Evolutionary conservation across 1,139 yeast species (phyloP), one percentile per base, ranked within the genome.

Genomic region (Pichia norvegensis): DNA sequence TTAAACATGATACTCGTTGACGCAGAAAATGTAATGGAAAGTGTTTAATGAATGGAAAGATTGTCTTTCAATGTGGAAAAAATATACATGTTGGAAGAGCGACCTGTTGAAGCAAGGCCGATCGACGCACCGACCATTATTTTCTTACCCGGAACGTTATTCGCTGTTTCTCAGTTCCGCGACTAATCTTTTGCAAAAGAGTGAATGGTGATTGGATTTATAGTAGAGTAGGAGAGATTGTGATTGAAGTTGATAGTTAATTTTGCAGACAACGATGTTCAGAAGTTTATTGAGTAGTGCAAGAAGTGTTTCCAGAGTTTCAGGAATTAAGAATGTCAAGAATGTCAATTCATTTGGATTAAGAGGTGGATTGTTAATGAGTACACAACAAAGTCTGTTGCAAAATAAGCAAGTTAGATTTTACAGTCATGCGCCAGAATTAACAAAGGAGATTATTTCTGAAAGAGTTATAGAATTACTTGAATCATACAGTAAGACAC

Each of bases 391-490:
- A 31, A 31, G 11, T 16, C 13, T 16, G 16, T 38, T 38, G 4
- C 37, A 42, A 36, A 40, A 31, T 10, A 46, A 41, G 20, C 55
- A 48, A 43, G 43, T 66, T 41, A 73, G 83, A 65, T 63, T 59
- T 48, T 82, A 81, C 66, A 78, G 85, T 40, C 75, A 74, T 40
- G 79, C 78, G 58, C 84, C 88, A 50, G 73, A 77, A 33, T 70
- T 85, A 59, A 76, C 85, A 46, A 78, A 79, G 64, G 85, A 81
- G 35, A 74, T 81, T 45, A 85, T 88, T 51, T 78, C 76, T 62
- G 82, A 79, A 64, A 78, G 96, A 69, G 76, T 86, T 55, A 65
- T 85, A 53, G 88, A 83, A 60, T 77, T 87, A 55, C 76, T 86
- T 65, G 86, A 83, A 70, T 81, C 86, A 17, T 85, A 81, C 65